A percentile compares a stretch with the other conserved stretches of the same genome.
Conservation (phyloP, 2,329 filamentous ascomycete genomes). For the Fusarium neocosmosporiellum region DNA sequence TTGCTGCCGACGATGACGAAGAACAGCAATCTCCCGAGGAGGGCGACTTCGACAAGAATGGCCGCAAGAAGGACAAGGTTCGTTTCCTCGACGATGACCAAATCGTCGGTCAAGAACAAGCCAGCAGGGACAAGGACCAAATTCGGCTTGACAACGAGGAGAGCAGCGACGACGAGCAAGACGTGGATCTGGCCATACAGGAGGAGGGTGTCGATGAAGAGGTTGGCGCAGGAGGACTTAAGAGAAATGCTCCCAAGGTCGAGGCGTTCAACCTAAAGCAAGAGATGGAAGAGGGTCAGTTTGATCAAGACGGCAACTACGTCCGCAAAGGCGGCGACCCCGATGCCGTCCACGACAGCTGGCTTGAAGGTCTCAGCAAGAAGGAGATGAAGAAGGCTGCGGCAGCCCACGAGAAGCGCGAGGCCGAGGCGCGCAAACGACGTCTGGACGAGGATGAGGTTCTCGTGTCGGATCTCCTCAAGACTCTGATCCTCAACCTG, state of each 20-base stretch:
- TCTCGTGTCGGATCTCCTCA: constrained; percentile 78
- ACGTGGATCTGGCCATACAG: constrained; percentile 75
- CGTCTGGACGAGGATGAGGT: constrained; percentile 80
- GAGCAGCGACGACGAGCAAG: constrained; percentile 72
- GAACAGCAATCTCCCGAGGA: constrained; percentile 48
- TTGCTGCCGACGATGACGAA: constrained; percentile 72
- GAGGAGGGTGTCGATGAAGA: constrained; percentile 88
- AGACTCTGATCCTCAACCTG: constrained; percentile 76
- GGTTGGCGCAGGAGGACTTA: constrained; percentile 88
- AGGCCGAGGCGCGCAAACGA: constrained; percentile 78
- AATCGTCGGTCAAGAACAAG: constrained; percentile 83
- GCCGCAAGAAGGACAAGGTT: constrained; percentile 73
- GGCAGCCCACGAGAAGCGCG: constrained; percentile 86
- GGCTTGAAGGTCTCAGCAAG: constrained; percentile 92
- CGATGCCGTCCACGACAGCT: constrained; percentile 89
- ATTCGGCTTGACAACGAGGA: constrained; percentile 70
- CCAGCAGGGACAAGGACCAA: constrained; percentile 79
- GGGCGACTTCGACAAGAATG: constrained; percentile 49
- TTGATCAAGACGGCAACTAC: constrained; percentile 92
- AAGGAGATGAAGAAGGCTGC: constrained; percentile 92
- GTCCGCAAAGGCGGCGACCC: constrained; percentile 90
- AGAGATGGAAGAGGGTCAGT: constrained; percentile 92
- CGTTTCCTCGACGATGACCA: constrained; percentile 67
- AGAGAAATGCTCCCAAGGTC: constrained; percentile 91
- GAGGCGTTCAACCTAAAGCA: constrained; percentile 95